Evolutionary conservation across 1,139 yeast species (phyloP), one percentile per base, ranked within the genome.

Genomic region (Saccharomyces hybrid): DNA sequence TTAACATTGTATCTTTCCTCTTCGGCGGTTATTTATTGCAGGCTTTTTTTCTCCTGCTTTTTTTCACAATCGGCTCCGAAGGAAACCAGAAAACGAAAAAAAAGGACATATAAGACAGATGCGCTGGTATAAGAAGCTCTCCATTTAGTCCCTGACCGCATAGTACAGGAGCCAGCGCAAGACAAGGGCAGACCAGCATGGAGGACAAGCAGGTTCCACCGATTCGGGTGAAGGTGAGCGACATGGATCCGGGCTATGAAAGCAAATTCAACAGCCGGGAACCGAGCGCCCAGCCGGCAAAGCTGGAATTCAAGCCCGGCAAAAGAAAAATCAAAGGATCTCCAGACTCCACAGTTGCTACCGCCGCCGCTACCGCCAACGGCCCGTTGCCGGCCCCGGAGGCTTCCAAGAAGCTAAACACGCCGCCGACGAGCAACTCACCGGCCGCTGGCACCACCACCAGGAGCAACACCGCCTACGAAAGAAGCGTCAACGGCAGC

Each of bases 61-160:
- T 9, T 16, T 38, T 16, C 12, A n/a, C 19, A 21, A 38, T 38
- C 44, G 44, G 12, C 3, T 3, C 24, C 12, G 19, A 38, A 19
- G 19, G 9, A 32, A 38, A 19, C 6, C 44, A 19, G 21, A 38
- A 11, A 38, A 38, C 9, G 31, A 8, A 27, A 6, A 73, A 75
- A 55, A 80, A 78, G 14, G 79, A 83, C 47, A 75, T 79, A 59
- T 32, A 9, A 32, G n/a, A n/a, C 14, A 32, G n/a, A 32, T 12
- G 38, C 12, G 34, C n/a, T 32, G 38, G n/a, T 14, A 32, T n/a
- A 32, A 12, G 38, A n/a, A 32, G 38, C 26, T 24, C 6, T 24
- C 26, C 1, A 24, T 24, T 24, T 4, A 24, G 26, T 24, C 26
- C 26, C 26, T 24, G 26, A 1, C 26, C 1, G 26, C 1, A 24